These are phyloP conservation scores for Rhizophagus sp. DNA, from an alignment of 192 early-diverging fungal species.

Conservation along the genomic window DNA sequence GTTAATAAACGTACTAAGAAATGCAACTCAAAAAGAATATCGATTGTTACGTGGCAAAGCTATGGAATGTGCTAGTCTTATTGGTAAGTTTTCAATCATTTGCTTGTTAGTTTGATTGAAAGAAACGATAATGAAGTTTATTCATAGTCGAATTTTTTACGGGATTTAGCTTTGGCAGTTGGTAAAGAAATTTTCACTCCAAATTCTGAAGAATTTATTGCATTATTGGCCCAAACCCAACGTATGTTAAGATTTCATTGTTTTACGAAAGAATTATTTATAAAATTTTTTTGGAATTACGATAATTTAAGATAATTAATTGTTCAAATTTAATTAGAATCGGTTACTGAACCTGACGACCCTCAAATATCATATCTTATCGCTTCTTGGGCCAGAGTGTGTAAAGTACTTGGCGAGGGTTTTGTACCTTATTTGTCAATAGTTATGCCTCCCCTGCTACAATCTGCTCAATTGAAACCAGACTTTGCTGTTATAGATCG, in stretches of 20 bases:
- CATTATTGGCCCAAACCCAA: constrained; percentile 82
- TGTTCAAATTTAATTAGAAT: constrained; percentile 30
- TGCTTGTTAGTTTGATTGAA: background rate
- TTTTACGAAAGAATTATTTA: background rate
- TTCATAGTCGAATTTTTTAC: background rate
- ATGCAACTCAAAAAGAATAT: constrained; percentile 85
- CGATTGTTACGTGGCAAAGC: constrained; percentile 93
- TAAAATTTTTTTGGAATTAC: background rate
- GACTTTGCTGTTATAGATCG: constrained; percentile 88
- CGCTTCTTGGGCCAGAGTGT: constrained; percentile 95
- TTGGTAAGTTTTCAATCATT: constrained; percentile 36
- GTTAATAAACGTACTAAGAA: constrained; percentile 82
- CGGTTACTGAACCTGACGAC: constrained; percentile 87
- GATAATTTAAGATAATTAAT: background rate
- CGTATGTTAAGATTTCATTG: constrained; percentile 11
- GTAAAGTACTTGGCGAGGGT: constrained; percentile 90
- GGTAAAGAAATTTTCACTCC: constrained; percentile 85
- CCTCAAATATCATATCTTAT: constrained; percentile 91
- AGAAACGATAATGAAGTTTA: background rate
- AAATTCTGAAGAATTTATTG: constrained; percentile 78
- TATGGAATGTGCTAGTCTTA: constrained; percentile 95
- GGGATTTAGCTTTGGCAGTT: constrained; percentile 73
- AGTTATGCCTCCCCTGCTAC: constrained; percentile 91
- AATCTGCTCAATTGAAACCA: constrained; percentile 85
- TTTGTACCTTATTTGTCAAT: constrained; percentile 92